Percentiles rank a stretch among this genome's conserved stretches.
These are phyloP conservation scores for Linderniella brevidens DNA, from an alignment of 257 asterid species.

Conservation along the genomic window DNA sequence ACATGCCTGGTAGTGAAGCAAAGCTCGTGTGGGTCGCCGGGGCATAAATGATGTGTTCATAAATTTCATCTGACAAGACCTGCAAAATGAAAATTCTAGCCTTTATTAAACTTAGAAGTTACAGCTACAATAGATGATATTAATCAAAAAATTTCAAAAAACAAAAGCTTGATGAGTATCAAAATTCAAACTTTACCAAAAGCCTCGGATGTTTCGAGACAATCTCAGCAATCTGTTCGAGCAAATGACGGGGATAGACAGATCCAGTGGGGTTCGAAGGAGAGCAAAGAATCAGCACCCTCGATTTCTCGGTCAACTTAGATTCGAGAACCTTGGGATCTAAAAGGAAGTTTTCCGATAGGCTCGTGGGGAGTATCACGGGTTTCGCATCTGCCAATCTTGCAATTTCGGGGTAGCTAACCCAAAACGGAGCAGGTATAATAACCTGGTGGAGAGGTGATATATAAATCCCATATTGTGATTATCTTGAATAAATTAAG, in stretches of 20 bases:
- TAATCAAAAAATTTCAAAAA: background rate
- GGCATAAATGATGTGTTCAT: constrained; percentile 84
- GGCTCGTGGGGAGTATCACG: constrained; percentile 54
- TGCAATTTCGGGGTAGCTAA: constrained; percentile 98
- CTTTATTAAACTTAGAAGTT: too few species aligned
- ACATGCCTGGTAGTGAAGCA: constrained; percentile 94
- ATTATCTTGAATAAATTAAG: background rate
- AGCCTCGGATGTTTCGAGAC: constrained; percentile 91
- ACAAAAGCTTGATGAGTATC: background rate
- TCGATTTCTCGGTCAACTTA: constrained; percentile 60
- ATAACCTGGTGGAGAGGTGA: constrained; percentile 38
- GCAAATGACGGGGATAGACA: constrained; percentile 70
- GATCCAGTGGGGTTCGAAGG: constrained; percentile 99
- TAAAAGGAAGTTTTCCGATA: constrained; percentile 72
- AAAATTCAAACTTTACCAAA: constrained; percentile 32
- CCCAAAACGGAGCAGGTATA: constrained; percentile 98
- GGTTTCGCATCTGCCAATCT: constrained; percentile 92
- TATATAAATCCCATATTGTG: background rate
- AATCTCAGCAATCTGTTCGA: constrained; percentile 75
- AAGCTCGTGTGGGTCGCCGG: constrained; percentile 96
- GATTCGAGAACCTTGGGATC: constrained; percentile 78
- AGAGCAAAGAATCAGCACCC: constrained; percentile 86
- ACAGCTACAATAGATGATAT: too few species aligned
- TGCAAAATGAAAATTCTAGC: constrained; percentile 8
- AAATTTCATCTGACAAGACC: constrained; percentile 95